Percentiles rank a stretch among this genome's conserved stretches.
Evolutionary conservation across 2,329 filamentous ascomycete species (phyloP).

Genomic region (Alternaria arborescens): DNA sequence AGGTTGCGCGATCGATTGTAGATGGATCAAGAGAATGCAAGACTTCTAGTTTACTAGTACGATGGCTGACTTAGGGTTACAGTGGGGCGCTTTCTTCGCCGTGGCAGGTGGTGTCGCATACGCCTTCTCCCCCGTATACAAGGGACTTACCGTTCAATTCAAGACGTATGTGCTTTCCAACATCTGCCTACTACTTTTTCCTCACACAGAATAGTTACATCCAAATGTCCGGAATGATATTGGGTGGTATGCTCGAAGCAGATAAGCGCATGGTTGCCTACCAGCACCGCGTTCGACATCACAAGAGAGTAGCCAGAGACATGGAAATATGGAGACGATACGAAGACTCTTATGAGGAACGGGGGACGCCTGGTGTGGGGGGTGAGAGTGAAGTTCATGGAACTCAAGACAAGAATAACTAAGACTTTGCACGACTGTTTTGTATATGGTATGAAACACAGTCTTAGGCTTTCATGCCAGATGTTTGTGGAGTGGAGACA

Average conservation of each 20-base stretch:
- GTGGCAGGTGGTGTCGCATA: slow-evolving; percentile 70
- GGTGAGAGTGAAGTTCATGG: slow-evolving; percentile 43
- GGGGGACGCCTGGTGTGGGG: slow-evolving; percentile 48
- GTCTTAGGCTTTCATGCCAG: not conserved
- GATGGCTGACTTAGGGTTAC: slow-evolving; percentile 4
- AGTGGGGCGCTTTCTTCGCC: slow-evolving; percentile 74
- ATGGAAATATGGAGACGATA: slow-evolving; percentile 74
- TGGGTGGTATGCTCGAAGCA: slow-evolving; percentile 79
- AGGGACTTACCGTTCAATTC: slow-evolving; percentile 58
- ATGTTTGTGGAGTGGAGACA: not conserved
- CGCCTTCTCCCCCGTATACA: slow-evolving; percentile 74
- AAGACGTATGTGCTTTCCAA: slow-evolving; percentile 36
- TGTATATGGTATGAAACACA: not conserved
- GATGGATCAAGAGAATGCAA: too few species aligned
- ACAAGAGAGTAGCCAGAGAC: slow-evolving; percentile 70
- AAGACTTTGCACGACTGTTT: not conserved
- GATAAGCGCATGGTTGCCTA: slow-evolving; percentile 73
- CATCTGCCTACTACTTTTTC: not conserved
- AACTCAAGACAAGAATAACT: slow-evolving; percentile 12
- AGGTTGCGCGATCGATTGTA: not conserved
- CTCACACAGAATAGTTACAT: slow-evolving; percentile 67
- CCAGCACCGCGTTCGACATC: slow-evolving; percentile 70
- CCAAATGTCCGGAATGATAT: slow-evolving; percentile 86
- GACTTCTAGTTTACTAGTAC: not conserved
- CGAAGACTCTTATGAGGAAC: slow-evolving; percentile 66